Conservation (phyloP, 495 filamentous ascomycete genomes). For the Pyrenopolyporus hunteri region DNA sequence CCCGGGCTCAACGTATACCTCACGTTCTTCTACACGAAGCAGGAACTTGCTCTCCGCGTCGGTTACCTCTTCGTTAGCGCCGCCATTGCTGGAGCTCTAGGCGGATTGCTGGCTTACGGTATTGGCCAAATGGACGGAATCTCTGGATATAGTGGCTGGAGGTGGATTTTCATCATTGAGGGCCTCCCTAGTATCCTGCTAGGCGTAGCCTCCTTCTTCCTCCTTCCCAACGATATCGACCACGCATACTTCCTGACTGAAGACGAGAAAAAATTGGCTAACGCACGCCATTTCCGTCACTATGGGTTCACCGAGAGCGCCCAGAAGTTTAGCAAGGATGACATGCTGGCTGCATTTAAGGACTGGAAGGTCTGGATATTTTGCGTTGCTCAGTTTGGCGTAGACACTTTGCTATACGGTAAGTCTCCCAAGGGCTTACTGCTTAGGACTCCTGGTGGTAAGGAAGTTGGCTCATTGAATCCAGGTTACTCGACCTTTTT, state of each 20-base stretch:
- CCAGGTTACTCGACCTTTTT: constrained; percentile 73
- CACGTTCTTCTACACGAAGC: constrained; percentile 76
- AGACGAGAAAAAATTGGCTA: constrained; percentile 62
- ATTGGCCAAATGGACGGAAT: constrained; percentile 76
- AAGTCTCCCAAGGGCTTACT: neutral
- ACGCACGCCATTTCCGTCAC: constrained; percentile 53
- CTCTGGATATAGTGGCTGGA: constrained; percentile 64
- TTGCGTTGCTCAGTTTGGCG: constrained; percentile 69
- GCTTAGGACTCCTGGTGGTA: neutral
- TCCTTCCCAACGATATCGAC: constrained; percentile 69
- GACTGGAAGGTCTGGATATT: constrained; percentile 73
- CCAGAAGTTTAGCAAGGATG: constrained; percentile 60
- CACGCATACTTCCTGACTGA: constrained; percentile 66
- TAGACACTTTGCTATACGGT: constrained; percentile 76
- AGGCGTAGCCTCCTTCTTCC: constrained; percentile 65
- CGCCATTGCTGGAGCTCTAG: constrained; percentile 76
- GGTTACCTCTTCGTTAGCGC: constrained; percentile 79
- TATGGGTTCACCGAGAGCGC: constrained; percentile 65
- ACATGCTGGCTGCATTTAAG: constrained; percentile 56
- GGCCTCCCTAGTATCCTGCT: constrained; percentile 71
- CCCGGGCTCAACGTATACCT: constrained; percentile 73
- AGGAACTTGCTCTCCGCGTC: constrained; percentile 74
- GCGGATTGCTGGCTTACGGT: constrained; percentile 75
- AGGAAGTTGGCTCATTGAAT: neutral
- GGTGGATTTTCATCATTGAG: constrained; percentile 75